These are phyloP conservation scores for Saccharomyces hybrid DNA, from an alignment of 1,139 yeast species.

Conservation along the genomic window DNA sequence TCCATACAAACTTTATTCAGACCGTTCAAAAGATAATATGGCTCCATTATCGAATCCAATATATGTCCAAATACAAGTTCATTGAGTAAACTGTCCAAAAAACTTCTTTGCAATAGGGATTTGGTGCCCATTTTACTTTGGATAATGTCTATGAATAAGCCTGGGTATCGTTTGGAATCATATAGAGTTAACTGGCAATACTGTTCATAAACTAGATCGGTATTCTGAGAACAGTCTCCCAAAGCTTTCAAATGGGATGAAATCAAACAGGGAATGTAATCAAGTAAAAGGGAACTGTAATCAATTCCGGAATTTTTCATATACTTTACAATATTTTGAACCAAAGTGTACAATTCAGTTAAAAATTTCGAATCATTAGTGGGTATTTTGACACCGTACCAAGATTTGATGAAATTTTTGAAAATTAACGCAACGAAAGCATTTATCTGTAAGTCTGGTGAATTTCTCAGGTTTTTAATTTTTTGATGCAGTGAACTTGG, in stretches of 20 bases:
- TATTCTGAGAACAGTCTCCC: constrained; percentile 3
- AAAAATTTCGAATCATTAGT: constrained; percentile 21
- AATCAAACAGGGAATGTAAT: constrained; percentile 24
- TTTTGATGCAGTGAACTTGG: constrained; percentile 15
- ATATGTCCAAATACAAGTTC: constrained; percentile 3
- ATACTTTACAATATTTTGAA: constrained; percentile 11
- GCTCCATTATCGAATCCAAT: constrained; percentile 1
- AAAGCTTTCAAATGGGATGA: constrained; percentile 17
- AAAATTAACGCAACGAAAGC: constrained; percentile 23
- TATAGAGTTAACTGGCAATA: constrained; percentile 14
- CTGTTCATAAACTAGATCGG: constrained; percentile 4
- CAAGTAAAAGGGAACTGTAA: constrained; percentile 15
- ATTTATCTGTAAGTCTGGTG: constrained; percentile 17
- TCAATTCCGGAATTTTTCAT: constrained; percentile 7
- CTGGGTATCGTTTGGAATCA: constrained; percentile 16
- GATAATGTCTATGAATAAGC: constrained; percentile 11
- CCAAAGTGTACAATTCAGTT: constrained; percentile 13
- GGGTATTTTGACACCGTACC: constrained; percentile 29
- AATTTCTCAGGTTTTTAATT: constrained; percentile 9
- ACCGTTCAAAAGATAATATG: constrained; percentile 1
- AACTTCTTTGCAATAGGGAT: constrained; percentile 1
- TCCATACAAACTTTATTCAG: not conserved
- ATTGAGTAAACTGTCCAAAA: not conserved
- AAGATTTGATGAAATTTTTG: constrained; percentile 23
- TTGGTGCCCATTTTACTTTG: constrained; percentile 7